Evolutionary conservation across 768 basidiomycete species (phyloP).

Genomic region (Pilatotrama ljubarskyi): DNA sequence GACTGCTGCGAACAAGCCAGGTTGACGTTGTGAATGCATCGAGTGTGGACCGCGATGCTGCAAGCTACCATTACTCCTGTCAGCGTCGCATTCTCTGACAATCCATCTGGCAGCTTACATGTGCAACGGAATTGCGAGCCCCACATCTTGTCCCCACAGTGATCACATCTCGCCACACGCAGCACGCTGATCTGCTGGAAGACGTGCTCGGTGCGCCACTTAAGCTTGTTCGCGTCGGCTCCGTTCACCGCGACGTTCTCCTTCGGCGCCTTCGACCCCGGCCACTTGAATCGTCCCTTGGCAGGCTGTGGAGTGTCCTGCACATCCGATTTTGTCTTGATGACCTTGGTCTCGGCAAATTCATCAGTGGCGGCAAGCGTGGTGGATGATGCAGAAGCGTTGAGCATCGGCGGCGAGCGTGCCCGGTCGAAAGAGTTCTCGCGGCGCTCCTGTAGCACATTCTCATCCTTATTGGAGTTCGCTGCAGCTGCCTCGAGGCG

Average conservation of each 20-base stretch:
- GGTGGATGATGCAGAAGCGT: slow-evolving; percentile 39
- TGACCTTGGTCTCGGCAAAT: slow-evolving; percentile 40
- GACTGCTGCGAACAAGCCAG: slow-evolving; percentile 62
- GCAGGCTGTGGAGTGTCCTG: slow-evolving; percentile 46
- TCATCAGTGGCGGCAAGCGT: slow-evolving; percentile 51
- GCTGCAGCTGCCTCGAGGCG: slow-evolving; percentile 56
- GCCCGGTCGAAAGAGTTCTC: slow-evolving; percentile 18
- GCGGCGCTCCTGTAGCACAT: slow-evolving; percentile 19
- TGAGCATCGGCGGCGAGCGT: slow-evolving; percentile 27
- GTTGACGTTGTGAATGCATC: slow-evolving; percentile 73
- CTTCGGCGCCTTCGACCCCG: slow-evolving; percentile 53
- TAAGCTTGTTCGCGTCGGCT: slow-evolving; percentile 26
- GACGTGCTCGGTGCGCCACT: slow-evolving; percentile 57
- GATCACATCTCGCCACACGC: slow-evolving; percentile 89
- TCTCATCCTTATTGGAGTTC: slow-evolving; percentile 14
- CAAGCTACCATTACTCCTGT: slow-evolving; percentile 55
- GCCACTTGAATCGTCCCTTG: slow-evolving; percentile 68
- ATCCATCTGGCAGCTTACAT: slow-evolving; percentile 50
- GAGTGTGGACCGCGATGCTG: slow-evolving; percentile 82
- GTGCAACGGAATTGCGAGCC: slow-evolving; percentile 92
- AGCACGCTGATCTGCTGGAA: slow-evolving; percentile 90
- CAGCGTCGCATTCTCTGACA: background rate
- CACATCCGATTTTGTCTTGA: slow-evolving; percentile 37
- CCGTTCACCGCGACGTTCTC: slow-evolving; percentile 34
- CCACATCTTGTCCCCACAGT: slow-evolving; percentile 99